Evolutionary conservation across 768 basidiomycete species (phyloP).

Genomic region (Xerocomellus dryophilus): DNA sequence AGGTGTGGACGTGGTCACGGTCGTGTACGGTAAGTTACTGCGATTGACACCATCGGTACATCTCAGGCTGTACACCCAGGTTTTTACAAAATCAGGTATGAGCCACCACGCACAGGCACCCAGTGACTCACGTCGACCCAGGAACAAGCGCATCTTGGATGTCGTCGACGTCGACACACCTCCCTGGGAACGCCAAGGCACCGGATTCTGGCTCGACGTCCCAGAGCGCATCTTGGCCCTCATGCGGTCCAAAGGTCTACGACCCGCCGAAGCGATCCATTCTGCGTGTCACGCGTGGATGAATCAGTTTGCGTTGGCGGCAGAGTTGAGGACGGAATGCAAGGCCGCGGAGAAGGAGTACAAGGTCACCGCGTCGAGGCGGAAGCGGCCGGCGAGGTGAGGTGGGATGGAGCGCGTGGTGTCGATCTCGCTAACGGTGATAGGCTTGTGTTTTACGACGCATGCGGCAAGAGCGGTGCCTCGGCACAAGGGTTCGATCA

Average conservation of each 20-base stretch:
- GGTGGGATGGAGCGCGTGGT: background rate
- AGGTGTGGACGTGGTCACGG: slow-evolving; percentile 63
- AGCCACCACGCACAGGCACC: background rate
- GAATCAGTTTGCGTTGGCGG: slow-evolving; percentile 67
- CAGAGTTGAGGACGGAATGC: slow-evolving; percentile 80
- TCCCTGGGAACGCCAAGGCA: slow-evolving; percentile 69
- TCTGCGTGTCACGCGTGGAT: slow-evolving; percentile 82
- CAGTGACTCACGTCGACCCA: slow-evolving; percentile 24
- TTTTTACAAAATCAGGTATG: slow-evolving; percentile 75
- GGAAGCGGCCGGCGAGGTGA: slow-evolving; percentile 61
- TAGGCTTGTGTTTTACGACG: slow-evolving; percentile 82
- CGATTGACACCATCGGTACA: background rate
- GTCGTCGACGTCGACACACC: slow-evolving; percentile 75
- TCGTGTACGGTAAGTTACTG: slow-evolving; percentile 66
- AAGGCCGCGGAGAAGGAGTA: slow-evolving; percentile 76
- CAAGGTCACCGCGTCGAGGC: slow-evolving; percentile 43
- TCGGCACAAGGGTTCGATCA: slow-evolving; percentile 82
- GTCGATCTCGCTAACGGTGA: background rate
- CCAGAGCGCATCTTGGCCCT: slow-evolving; percentile 50
- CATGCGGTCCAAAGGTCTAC: slow-evolving; percentile 53
- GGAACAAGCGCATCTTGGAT: slow-evolving; percentile 66
- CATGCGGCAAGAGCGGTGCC: slow-evolving; percentile 64
- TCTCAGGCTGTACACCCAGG: slow-evolving; percentile 39
- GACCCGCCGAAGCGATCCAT: slow-evolving; percentile 79
- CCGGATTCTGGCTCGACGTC: slow-evolving; percentile 79